Base-by-base conservation (phyloP, 257 asterid species). In the Capsicum baccatum region DNA sequence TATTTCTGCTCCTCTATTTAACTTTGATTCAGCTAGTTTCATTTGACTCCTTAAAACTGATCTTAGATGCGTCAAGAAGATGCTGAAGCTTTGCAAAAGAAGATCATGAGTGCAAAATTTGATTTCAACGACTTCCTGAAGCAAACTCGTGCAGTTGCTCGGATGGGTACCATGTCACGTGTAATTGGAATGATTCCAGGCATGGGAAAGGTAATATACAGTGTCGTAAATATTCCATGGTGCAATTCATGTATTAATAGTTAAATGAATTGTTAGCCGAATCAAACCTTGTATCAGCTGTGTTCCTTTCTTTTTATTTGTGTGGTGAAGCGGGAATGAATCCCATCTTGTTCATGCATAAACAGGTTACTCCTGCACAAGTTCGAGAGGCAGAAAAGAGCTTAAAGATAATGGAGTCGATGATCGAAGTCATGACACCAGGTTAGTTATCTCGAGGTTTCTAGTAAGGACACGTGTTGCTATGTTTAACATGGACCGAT, bases 161-260 rank as follows among this genome's bases (percentile, higher is more conserved):
- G 79, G 85, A 96, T 96, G 99, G 99, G 99, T 84, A 92, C 99
- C 17, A 92, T 96, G 98, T 93, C 99, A 85, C 98, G 98, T 67
- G 97, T 96, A 84, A 89, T 96, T 87, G 98, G 98, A 82, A 96
- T 96, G 99, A 92, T 96, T 81, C 99, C 99, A 19, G 99, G 99
- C 82, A 94, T 96, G 99, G 95, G 92, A 14, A 96, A 96, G 97
- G 99, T 96, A 90, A 79, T 83, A 67, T 81, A 54, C 68, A 84
- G 58, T 78, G 54, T 26, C 56, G 26, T 26, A 68, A 74, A 12
- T 48, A 50, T 13, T 80, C 17, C 35, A 14, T 62, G 63, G 26
- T 76, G 63, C 3, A 4, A 52, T 73, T 48, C 63, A 76, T 52
- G 63, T 76, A 21, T 6, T 33, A 7, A 0, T 52, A 13, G 63